Evolutionary conservation across 495 filamentous ascomycete genomes (phyloP).

Genomic region (Penicillium samsonianum): DNA sequence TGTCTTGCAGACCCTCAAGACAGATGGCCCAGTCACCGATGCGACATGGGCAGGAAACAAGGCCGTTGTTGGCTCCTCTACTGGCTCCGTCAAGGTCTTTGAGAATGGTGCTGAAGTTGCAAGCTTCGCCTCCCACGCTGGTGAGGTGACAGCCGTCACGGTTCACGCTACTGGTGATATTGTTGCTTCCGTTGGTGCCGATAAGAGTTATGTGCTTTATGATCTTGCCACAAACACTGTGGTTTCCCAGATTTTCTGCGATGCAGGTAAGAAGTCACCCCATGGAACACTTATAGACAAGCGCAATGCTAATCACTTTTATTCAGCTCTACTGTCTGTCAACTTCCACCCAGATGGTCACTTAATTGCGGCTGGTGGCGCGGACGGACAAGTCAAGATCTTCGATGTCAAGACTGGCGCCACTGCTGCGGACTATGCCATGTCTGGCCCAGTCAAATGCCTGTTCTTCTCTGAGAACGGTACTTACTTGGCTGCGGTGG

Average conservation of each 20-base stretch:
- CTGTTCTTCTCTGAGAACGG: constrained; percentile 95
- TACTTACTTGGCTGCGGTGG: constrained; percentile 85
- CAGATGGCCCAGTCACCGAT: constrained; percentile 71
- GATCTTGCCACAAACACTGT: constrained; percentile 67
- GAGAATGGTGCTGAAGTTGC: constrained; percentile 64
- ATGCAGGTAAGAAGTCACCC: constrained; percentile 64
- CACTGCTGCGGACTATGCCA: constrained; percentile 67
- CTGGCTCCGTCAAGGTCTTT: constrained; percentile 78
- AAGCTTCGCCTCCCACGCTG: constrained; percentile 75
- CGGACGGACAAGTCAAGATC: constrained; percentile 75
- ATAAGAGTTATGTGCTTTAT: constrained; percentile 93
- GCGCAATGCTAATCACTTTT: constrained; percentile 13
- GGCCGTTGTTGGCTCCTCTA: constrained; percentile 70
- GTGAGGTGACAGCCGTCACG: constrained; percentile 72
- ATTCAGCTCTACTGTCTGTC: constrained; percentile 69
- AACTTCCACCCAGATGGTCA: constrained; percentile 96
- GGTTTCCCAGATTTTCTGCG: constrained; percentile 75
- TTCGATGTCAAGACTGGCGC: constrained; percentile 77
- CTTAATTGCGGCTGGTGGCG: constrained; percentile 80
- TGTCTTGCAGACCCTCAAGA: constrained; percentile 65
- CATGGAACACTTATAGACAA: neutral
- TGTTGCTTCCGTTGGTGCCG: constrained; percentile 81
- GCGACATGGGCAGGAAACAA: constrained; percentile 73
- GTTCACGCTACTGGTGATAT: constrained; percentile 84
- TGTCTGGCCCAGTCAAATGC: constrained; percentile 66